A percentile compares a stretch with the other conserved stretches of the same genome.
phyloP scores from a whole-genome alignment of 192 early-diverging fungal species.

The Linnemannia exigua region DNA sequence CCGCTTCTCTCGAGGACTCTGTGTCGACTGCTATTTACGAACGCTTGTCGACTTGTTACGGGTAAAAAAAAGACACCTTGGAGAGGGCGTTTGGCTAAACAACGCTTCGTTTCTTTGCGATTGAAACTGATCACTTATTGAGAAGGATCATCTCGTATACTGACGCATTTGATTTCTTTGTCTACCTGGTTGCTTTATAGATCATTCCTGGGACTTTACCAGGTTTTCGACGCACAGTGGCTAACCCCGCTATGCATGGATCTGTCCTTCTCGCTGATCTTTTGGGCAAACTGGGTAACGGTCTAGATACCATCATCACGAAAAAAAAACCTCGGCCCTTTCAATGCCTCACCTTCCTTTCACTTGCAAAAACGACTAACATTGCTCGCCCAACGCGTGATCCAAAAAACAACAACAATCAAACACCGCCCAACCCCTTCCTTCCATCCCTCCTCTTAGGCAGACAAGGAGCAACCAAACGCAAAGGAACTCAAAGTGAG shows the following conservation, averaged over 20 bases:
- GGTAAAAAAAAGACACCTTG: conserved; percentile 10
- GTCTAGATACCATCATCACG: neutral
- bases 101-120: too few relatives aligned
- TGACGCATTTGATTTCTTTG: neutral
- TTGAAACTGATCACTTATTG: too few relatives aligned
- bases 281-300: conserved; percentile 45
- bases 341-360: neutral
- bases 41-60: conserved; percentile 26
- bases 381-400: too few relatives aligned
- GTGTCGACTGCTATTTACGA: conserved; percentile 27
- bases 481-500: conserved; percentile 43
- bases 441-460: neutral
- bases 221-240: conserved; percentile 31
- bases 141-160: neutral
- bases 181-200: neutral
- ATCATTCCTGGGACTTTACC: conserved; percentile 27
- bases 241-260: conserved; percentile 34
- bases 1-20: conserved; percentile 27
- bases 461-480: conserved; percentile 20
- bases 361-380: too few relatives aligned
- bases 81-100: too few relatives aligned
- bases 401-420: too few relatives aligned
- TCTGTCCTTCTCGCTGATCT: conserved; percentile 28
- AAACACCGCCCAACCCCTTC: too few relatives aligned
- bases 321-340: too few relatives aligned